Evolutionary conservation across 1,139 yeast species (phyloP).

Genomic region (Pichia sp.): DNA sequence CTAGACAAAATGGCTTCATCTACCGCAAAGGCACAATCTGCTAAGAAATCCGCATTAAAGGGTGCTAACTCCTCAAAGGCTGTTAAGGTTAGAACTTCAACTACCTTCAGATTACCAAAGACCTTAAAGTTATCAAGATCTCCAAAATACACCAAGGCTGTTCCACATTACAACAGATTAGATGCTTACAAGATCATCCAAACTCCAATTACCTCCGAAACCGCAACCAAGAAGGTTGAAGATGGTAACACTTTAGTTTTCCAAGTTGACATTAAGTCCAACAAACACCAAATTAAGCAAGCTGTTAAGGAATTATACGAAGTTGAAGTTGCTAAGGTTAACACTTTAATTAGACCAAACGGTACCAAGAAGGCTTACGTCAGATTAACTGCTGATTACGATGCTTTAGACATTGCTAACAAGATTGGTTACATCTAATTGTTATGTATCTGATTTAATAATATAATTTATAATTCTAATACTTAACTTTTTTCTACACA

Average conservation of each 20-base stretch:
- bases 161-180: slow-evolving; percentile 95
- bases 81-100: slow-evolving; percentile 87
- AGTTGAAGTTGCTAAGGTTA: slow-evolving; percentile 88
- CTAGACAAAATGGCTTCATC: slow-evolving; percentile 13
- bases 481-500: neutral
- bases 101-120: slow-evolving; percentile 97
- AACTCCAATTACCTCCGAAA: slow-evolving; percentile 96
- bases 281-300: slow-evolving; percentile 96
- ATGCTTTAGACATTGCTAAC: slow-evolving; percentile 99
- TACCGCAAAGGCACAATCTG: slow-evolving; percentile 76
- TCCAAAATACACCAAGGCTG: slow-evolving; percentile 95
- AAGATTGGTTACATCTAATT: slow-evolving; percentile 92
- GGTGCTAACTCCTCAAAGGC: slow-evolving; percentile 93
- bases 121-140: slow-evolving; percentile 89
- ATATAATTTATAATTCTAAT: neutral
- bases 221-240: slow-evolving; percentile 99
- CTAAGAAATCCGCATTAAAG: slow-evolving; percentile 98
- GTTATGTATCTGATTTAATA: slow-evolving; percentile 1
- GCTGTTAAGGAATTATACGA: slow-evolving; percentile 98
- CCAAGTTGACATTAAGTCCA: slow-evolving; percentile 94
- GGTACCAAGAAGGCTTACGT: slow-evolving; percentile 99
- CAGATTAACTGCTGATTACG: slow-evolving; percentile 98
- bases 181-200: slow-evolving; percentile 94
- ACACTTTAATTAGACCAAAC: slow-evolving; percentile 97
- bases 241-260: slow-evolving; percentile 98